Evolutionary conservation across 352 stramenopile species (phyloP).

Genomic region (Phytophthora constricta): DNA sequence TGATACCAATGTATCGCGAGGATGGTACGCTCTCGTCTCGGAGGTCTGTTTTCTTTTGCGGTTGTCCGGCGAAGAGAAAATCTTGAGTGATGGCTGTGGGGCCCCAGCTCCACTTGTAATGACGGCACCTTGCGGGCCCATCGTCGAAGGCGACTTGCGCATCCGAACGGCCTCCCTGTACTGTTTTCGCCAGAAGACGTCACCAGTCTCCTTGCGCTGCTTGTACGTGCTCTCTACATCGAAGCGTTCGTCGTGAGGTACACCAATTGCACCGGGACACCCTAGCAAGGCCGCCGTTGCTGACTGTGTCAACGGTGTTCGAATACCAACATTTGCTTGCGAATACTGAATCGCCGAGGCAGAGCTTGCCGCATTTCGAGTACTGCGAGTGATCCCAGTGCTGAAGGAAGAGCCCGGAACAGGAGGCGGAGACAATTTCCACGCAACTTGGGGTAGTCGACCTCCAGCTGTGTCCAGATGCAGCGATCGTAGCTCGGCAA

Average conservation of each 20-base stretch:
- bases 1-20: slow-evolving; percentile 80
- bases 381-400: slow-evolving; percentile 7
- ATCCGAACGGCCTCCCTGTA: slow-evolving; percentile 64
- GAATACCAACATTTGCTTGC: slow-evolving; percentile 26
- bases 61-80: slow-evolving; percentile 67
- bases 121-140: slow-evolving; percentile 10
- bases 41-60: slow-evolving; percentile 48
- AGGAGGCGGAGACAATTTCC: slow-evolving; percentile 29
- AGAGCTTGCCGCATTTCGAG: slow-evolving; percentile 14
- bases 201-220: slow-evolving; percentile 43
- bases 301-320: slow-evolving; percentile 26
- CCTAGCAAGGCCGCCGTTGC: slow-evolving; percentile 35
- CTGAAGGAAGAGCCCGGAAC: slow-evolving; percentile 1
- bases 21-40: slow-evolving; percentile 71
- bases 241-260: slow-evolving; percentile 54
- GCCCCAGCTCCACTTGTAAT: not conserved
- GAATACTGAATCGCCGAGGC: slow-evolving; percentile 31
- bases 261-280: slow-evolving; percentile 35
- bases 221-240: slow-evolving; percentile 60
- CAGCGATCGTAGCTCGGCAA: slow-evolving; percentile 47
- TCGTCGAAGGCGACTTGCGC: slow-evolving; percentile 44
- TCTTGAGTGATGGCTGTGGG: slow-evolving; percentile 62
- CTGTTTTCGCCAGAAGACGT: slow-evolving; percentile 58
- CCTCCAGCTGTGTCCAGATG: slow-evolving; percentile 28
- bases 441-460: slow-evolving; percentile 29